Evolutionary conservation across 192 early-diverging fungal species (phyloP).

Genomic region (Neocallimastix lanati): DNA sequence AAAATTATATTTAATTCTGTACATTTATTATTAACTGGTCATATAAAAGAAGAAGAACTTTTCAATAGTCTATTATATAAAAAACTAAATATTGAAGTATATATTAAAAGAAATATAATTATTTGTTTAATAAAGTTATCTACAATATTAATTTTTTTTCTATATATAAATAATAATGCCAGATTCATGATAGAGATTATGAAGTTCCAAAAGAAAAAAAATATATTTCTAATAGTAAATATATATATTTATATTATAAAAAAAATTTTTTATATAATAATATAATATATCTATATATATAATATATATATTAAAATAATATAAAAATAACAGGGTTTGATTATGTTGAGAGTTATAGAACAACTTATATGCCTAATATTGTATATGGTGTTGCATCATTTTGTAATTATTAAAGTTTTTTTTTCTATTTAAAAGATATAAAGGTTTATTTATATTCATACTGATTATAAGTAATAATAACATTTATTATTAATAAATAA

Average conservation of each 20-base stretch:
- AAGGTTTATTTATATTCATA: too few species aligned
- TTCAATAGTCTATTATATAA: neutral
- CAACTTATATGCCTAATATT: neutral
- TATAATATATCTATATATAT: too few species aligned
- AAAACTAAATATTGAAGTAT: neutral
- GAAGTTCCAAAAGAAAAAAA: neutral
- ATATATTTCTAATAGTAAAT: neutral
- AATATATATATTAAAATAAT: too few species aligned
- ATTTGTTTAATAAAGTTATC: too few species aligned
- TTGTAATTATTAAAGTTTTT: neutral
- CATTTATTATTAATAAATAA: too few species aligned
- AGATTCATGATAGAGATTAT: neutral
- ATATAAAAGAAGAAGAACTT: neutral
- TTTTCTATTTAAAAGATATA: too few species aligned
- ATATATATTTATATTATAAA: too few species aligned
- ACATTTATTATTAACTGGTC: neutral
- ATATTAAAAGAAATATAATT: too few species aligned
- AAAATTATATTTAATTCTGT: neutral
- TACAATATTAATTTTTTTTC: too few species aligned
- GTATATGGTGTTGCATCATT: neutral
- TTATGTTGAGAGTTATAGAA: neutral
- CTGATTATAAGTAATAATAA: too few species aligned
- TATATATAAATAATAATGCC: neutral
- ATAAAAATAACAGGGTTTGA: neutral
- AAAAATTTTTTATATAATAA: too few species aligned